These are phyloP conservation scores for Aspergillus quadrilineatus DNA, from an alignment of 2,329 filamentous ascomycete species.

Conservation along the genomic window DNA sequence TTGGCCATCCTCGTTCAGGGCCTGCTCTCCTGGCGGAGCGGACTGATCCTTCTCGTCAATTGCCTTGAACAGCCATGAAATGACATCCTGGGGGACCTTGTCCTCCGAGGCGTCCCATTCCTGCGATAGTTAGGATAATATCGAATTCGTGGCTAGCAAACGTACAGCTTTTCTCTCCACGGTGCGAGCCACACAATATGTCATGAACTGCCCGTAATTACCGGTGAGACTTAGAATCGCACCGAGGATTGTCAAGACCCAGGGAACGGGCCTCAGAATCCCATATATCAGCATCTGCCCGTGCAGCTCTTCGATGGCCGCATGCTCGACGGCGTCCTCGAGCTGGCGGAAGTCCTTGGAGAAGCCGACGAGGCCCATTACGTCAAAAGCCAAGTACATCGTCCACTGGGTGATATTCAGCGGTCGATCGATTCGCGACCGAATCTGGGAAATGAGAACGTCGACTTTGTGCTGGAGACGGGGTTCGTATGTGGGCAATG, in stretches of 20 bases:
- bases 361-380: conserved; percentile 47
- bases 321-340: conserved; percentile 16
- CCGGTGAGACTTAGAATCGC: background rate
- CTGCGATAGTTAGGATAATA: background rate
- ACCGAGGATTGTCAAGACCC: conserved; percentile 1
- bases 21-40: conserved; percentile 13
- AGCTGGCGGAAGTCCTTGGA: conserved; percentile 40
- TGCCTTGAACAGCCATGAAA: conserved; percentile 22
- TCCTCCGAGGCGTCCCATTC: background rate
- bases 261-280: conserved; percentile 4
- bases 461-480: conserved; percentile 4
- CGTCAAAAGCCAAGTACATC: conserved; percentile 40
- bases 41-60: conserved; percentile 14
- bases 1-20: conserved; percentile 17
- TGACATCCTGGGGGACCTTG: conserved; percentile 18
- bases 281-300: conserved; percentile 1
- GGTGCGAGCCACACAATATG: background rate
- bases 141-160: background rate
- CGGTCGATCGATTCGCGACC: background rate
- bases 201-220: conserved; percentile 6
- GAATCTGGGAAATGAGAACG: conserved; percentile 2
- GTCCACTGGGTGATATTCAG: conserved; percentile 34
- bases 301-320: conserved; percentile 17
- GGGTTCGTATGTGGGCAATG: conserved; percentile 1
- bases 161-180: conserved; percentile 1